Base-by-base conservation (phyloP, 352 stramenopile genomes). In the Phytophthora ohioensis region DNA sequence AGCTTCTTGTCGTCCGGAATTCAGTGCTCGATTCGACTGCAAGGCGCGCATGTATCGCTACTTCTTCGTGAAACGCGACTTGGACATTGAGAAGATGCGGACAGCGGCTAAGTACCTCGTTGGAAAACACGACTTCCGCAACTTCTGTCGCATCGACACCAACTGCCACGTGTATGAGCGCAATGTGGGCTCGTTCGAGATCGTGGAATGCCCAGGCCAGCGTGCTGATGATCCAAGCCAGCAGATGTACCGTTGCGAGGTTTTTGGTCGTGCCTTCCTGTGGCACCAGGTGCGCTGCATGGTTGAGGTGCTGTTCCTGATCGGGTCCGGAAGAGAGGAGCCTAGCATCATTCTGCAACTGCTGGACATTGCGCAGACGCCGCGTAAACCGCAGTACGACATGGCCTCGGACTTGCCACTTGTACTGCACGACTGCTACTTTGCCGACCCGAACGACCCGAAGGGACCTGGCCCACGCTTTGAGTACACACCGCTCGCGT, bases 271-370 rank as follows among this genome's bases (percentile, higher is more conserved):
- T 67, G 97, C 97, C 13, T 99, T 99, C 75, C 71, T 99, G 60
- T 99, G 98, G 98, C 98, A 99, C 85, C 98, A 99, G 81, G 98
- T 99, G 68, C 94, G 98, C 39, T 99, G 96, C 79, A 99, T 99
- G 80, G 96, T 98, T 36, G 82, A 97, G 4, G 85, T 99, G 31
- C 73, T 99, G 11, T 99, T 99, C 71, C 76, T 99, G 35, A 87
- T 99, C 46, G 98, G 97, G 9, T 83, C 90, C 12, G 85, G 91
- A 35, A 84, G 91, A 30, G 98, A 99, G 75, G 63, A 88, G n/a
- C 92, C 97, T 0, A 71, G 76, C 6, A 81, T 99, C 17, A 84
- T 99, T 17, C 66, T 87, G 30, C 71, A 88, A 38, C 81, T 99
- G 31, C 80, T 99, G 15, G 92, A 99, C 78, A 91, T 99, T n/a